Base-by-base conservation (phyloP, 2,329 filamentous ascomycete genomes). In the Phialophora chinensis region DNA sequence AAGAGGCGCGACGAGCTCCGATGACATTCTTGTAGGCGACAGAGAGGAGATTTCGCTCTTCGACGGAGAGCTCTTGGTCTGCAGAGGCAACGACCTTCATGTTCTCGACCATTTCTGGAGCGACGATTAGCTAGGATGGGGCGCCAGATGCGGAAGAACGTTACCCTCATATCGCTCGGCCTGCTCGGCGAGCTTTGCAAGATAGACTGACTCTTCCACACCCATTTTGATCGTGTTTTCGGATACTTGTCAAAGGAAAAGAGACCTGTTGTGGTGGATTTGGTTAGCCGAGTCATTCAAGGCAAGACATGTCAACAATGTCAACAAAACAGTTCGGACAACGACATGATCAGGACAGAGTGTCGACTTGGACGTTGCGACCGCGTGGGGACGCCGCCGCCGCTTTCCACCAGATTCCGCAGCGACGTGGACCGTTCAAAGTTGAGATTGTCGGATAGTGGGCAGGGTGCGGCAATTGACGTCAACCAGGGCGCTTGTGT, bases 111-210 rank as follows among this genome's bases (percentile, higher is more conserved):
- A 98, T 97, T 85, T 97, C 94, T 97, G 82, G 42, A 17, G 35
- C 47, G 65, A 60, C 49, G 55, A 67, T 74, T 68, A 74, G 72
- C 71, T 69, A 53, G 60, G n/a, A 54, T 10, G 20, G n/a, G 29
- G 49, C 35, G 20, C 53, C 31, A 54, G 47, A 44, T 2, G 49
- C 58, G 50, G 59, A 54, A 60, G 33, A 20, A 58, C 73, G 78
- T 78, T 85, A 98, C 95, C 95, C 87, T 99, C 95, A 85, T 99
- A 99, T 82, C 95, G 94, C 90, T 99, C 95, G 83, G 95, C 95
- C 90, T 99, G 95, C 90, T 99, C 95, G 81, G 95, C 95, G 83
- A 99, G 91, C 93, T 98, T 98, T 85, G 95, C 95, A 82, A 98
- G 91, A 84, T 98, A 98, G 80, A 99, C 95, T 78, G 93, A 94